Evolutionary conservation across 345 rosid genomes (phyloP), one percentile per base, ranked within the genome.

Genomic region (Citrus reticulata): DNA sequence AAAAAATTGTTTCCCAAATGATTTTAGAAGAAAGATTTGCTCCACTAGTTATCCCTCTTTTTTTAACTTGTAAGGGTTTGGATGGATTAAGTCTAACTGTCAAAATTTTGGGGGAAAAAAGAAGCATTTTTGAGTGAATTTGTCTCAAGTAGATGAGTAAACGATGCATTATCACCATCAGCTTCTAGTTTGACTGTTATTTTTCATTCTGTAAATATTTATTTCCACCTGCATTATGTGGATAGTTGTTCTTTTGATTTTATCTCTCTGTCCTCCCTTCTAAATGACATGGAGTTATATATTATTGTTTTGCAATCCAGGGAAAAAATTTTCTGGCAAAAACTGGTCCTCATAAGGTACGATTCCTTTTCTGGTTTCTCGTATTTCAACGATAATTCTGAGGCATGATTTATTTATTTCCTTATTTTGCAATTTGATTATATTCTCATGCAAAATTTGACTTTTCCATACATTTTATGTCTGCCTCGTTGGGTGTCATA

Each of bases 301-400:
- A 75, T 78, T 78, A 22, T 25, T 62, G 66, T 16, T 25, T 62
- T 14, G 20, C 11, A 71, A 73, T 74, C 63, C 88, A 91, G 95
- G 92, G 71, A 73, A 82, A 81, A 68, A 72, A 75, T 49, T 89
- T 90, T 80, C 64, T 90, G 65, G 91, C 87, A 73, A 89, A 86
- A 83, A 84, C 83, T 82, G 81, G 90, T 75, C 83, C 86, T 39
- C 92, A 95, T 77, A 95, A 95, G 97, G 97, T 89, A 78, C 22
- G 9, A 37, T 70, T 74, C 79, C 75, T 68, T 62, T 61, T 46
- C 49, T 55, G 8, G 20, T 64, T 75, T 20, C 17, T 64, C 25
- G n/a, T 17, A 32, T 39, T 46, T 11, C 17, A 46, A 13, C 14
- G 51, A 13, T 46, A 46, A 46, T 13, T 46, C 16, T 13, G 51